A percentile compares a stretch with the other conserved stretches of the same genome.
phyloP scores from a whole-genome alignment of 2,329 filamentous ascomycete species.

The Aureobasidium sp. region DNA sequence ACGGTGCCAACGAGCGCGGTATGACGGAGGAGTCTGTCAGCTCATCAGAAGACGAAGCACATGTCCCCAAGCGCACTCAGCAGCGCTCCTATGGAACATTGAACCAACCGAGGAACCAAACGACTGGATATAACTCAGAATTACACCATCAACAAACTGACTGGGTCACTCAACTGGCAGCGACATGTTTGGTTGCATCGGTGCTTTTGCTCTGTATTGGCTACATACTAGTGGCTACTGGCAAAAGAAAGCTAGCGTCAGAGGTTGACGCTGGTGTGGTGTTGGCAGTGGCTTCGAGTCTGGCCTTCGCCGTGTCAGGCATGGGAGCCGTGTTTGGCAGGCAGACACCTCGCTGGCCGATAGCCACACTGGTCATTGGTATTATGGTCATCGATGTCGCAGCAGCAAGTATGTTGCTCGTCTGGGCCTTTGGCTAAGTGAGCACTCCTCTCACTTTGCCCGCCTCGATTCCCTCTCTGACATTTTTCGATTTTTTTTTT shows the following conservation, averaged over 20 bases:
- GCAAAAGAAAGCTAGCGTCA: slow-evolving; percentile 58
- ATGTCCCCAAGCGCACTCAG: slow-evolving; percentile 32
- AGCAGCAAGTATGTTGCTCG: slow-evolving; percentile 47
- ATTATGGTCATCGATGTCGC: slow-evolving; percentile 43
- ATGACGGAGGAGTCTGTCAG: slow-evolving; percentile 22
- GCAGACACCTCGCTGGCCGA: slow-evolving; percentile 38
- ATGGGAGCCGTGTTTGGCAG: slow-evolving; percentile 54
- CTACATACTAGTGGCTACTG: slow-evolving; percentile 59
- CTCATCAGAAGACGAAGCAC: slow-evolving; percentile 27
- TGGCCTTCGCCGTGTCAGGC: slow-evolving; percentile 57
- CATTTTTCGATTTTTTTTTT: not conserved
- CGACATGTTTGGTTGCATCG: slow-evolving; percentile 53
- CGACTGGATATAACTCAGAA: slow-evolving; percentile 8
- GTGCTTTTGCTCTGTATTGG: slow-evolving; percentile 60
- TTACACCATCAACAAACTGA: not conserved
- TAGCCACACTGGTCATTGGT: slow-evolving; percentile 39
- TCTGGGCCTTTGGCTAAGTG: slow-evolving; percentile 35
- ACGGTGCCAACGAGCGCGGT: slow-evolving; percentile 11
- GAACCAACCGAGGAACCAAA: not conserved
- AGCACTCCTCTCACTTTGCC: not conserved
- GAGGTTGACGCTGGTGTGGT: slow-evolving; percentile 69
- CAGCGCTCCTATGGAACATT: slow-evolving; percentile 14
- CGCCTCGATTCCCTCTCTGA: not conserved
- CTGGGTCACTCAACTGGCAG: slow-evolving; percentile 25
- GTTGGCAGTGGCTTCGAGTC: slow-evolving; percentile 59